phyloP scores from a whole-genome alignment of 371 early-diverging fungal genomes.

The Syncephalastrum racemosum region DNA sequence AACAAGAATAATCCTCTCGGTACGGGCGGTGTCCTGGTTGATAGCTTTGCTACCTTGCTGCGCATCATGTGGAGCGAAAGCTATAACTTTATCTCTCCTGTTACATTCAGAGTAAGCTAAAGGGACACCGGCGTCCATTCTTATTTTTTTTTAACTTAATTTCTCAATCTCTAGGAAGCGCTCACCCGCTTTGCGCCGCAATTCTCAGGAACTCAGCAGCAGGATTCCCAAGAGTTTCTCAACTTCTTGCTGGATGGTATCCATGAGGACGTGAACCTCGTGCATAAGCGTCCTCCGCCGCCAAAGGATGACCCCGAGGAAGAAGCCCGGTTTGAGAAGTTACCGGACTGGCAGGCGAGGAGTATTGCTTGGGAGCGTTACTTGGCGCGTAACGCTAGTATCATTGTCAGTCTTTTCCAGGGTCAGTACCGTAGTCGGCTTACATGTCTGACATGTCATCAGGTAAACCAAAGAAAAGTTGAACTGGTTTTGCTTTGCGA shows the following conservation, averaged over 20 bases:
- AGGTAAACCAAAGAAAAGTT: slow-evolving; percentile 29
- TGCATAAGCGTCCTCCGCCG: slow-evolving; percentile 24
- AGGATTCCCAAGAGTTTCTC: slow-evolving; percentile 82
- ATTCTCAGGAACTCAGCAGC: slow-evolving; percentile 68
- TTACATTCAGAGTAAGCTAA: slow-evolving; percentile 42
- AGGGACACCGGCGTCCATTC: neutral
- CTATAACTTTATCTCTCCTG: slow-evolving; percentile 59
- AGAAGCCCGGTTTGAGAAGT: slow-evolving; percentile 39
- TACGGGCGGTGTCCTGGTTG: slow-evolving; percentile 73
- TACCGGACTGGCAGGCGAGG: slow-evolving; percentile 56
- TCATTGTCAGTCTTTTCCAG: slow-evolving; percentile 92
- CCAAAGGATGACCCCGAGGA: slow-evolving; percentile 34
- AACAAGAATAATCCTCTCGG: slow-evolving; percentile 82
- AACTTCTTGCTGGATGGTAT: slow-evolving; percentile 70
- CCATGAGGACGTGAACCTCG: slow-evolving; percentile 73
- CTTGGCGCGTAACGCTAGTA: slow-evolving; percentile 73
- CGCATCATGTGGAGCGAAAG: slow-evolving; percentile 69
- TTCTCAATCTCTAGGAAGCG: slow-evolving; percentile 35
- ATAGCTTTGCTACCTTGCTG: slow-evolving; percentile 69
- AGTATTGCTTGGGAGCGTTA: slow-evolving; percentile 82
- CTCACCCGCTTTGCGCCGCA: slow-evolving; percentile 67
- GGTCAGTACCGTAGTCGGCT: slow-evolving; percentile 82
- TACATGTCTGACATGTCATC: slow-evolving; percentile 80
- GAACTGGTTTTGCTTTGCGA: too few relatives aligned
- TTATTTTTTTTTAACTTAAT: neutral